Evolutionary conservation across 2,329 filamentous ascomycete species (phyloP), one percentile per base, ranked within the genome.

Genomic region (Alternaria dauci): DNA sequence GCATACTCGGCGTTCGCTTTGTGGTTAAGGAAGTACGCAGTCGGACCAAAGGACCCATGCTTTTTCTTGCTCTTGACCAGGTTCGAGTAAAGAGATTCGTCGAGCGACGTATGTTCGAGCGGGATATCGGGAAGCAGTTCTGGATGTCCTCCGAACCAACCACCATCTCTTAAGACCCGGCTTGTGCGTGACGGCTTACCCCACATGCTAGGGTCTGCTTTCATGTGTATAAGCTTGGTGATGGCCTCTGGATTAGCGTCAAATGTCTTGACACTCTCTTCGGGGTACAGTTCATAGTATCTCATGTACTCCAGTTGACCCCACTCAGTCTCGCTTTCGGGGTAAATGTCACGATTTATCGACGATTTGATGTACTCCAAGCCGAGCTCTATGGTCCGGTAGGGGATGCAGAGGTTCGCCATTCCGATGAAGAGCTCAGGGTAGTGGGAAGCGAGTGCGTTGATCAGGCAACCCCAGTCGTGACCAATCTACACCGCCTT

Each of bases 401-500:
- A 83, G 0, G 83, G 82, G 0, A 84, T 78, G 32, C 71, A 63
- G 34, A 78, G 59, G 30, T 67, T 61, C 0, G 62, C 71, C 8
- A 72, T 64, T 7, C 64, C 78, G 8, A 73, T 64, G 54, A 73
- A 77, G 6, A 71, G 61, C 25, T 79, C 72, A 0, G 78, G 78
- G 28, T 76, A 67, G 18, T 73, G 70, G 2, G 72, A 67, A 6
- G 72, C 73, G 20, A 78, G 66, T 6, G 67, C 63, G 65, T 68
- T 78, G 23, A 73, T 67, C 3, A 77, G 64, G 18, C 70, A 73
- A 30, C 77, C 77, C 82, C 81, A 83, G 63, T 83, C 81, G 58
- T 84, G 82, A 12, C 76, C 81, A 34, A 83, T 71, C 82, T 83
- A 85, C n/a, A 85, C 68, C 2, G 82, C 82, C 8, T 76, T 75